phyloP scores from a whole-genome alignment of 2,329 filamentous ascomycete genomes.

The Ophiocordyceps sinensis region DNA sequence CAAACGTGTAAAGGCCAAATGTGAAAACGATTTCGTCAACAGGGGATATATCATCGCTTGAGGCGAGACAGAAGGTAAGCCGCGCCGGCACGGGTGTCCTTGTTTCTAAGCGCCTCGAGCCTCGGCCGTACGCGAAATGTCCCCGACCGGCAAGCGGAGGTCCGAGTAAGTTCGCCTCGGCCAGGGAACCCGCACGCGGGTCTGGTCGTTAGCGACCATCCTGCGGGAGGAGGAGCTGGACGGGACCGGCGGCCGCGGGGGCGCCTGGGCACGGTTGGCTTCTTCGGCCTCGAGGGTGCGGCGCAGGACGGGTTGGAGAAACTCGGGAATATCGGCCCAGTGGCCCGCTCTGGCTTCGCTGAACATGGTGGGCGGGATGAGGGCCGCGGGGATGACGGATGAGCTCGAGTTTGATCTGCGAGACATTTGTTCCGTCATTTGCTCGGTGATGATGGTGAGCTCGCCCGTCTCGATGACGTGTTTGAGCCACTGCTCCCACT shows the following conservation, averaged over 20 bases:
- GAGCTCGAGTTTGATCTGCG: slow-evolving; percentile 11
- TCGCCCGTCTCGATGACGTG: slow-evolving; percentile 51
- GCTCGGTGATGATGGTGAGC: slow-evolving; percentile 31
- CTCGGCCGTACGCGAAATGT: slow-evolving; percentile 11
- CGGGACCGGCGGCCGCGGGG: neutral
- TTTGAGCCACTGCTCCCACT: slow-evolving; percentile 64
- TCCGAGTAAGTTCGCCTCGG: slow-evolving; percentile 15
- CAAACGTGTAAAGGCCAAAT: too few species aligned
- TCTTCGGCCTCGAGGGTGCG: slow-evolving; percentile 27
- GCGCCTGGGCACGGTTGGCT: slow-evolving; percentile 3
- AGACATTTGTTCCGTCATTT: slow-evolving; percentile 23
- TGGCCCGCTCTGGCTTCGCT: slow-evolving; percentile 38
- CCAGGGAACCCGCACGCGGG: slow-evolving; percentile 1
- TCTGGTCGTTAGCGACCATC: neutral
- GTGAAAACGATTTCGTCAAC: too few species aligned
- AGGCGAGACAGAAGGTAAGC: too few species aligned
- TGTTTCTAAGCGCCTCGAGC: slow-evolving; percentile 4
- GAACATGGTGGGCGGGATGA: slow-evolving; percentile 38
- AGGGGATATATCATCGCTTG: too few species aligned
- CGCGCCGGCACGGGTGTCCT: neutral
- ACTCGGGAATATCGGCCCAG: slow-evolving; percentile 44
- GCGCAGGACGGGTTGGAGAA: slow-evolving; percentile 37
- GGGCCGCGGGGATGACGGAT: slow-evolving; percentile 14
- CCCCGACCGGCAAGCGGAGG: slow-evolving; percentile 25
- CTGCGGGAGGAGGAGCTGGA: neutral